phyloP scores from a whole-genome alignment of 106 monocot species.

The Alisma plantagoaquatica region DNA sequence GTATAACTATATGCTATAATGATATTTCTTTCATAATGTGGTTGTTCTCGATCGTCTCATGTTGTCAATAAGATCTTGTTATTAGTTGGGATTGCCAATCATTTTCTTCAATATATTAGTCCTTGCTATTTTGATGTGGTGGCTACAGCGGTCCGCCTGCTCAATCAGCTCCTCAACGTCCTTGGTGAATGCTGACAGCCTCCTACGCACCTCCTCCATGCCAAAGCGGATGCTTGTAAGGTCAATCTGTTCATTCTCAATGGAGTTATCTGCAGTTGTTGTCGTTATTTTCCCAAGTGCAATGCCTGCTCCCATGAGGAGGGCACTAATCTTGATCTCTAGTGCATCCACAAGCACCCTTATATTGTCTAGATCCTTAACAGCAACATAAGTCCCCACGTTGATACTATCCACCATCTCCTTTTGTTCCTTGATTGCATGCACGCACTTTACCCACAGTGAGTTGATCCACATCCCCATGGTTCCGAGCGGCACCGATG shows the following conservation, averaged over 20 bases:
- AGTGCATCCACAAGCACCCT: constrained; percentile 42
- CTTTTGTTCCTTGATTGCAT: constrained; percentile 40
- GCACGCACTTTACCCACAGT: constrained; percentile 45
- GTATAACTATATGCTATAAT: no score
- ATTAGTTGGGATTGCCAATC: constrained; percentile 16
- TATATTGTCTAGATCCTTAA: constrained; percentile 65
- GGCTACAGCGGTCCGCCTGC: constrained; percentile 55
- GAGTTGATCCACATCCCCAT: constrained; percentile 92
- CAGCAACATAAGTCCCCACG: constrained; percentile 38
- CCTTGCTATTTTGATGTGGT: constrained; percentile 54
- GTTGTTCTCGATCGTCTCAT: no score
- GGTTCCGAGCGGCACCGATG: constrained; percentile 55
- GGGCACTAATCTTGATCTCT: constrained; percentile 38
- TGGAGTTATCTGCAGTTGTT: no score
- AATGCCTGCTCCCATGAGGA: constrained; percentile 46
- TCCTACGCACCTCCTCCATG: constrained; percentile 64
- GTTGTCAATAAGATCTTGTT: constrained; percentile 1
- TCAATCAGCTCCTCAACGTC: constrained; percentile 46
- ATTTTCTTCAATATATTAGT: constrained; percentile 43
- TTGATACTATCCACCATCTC: constrained; percentile 55
- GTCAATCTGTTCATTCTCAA: no score
- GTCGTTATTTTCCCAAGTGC: no score
- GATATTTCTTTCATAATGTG: no score
- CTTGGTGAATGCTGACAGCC: constrained; percentile 53
- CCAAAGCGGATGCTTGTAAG: no score